Conservation (phyloP, 148 eudicot species). For the Fallopia convolvulus region DNA sequence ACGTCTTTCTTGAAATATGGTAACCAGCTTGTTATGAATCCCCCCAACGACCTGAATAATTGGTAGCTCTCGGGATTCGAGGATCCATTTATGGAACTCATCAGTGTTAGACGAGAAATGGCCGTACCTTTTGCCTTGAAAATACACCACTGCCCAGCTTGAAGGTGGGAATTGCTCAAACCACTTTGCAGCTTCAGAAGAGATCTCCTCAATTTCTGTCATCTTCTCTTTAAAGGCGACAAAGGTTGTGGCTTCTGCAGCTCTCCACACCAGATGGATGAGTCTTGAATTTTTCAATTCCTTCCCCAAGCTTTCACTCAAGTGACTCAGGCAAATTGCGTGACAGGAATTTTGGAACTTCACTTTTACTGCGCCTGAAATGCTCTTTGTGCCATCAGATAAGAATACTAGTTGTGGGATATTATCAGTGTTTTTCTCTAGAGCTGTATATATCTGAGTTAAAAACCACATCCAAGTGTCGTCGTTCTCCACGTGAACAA, state of each 20-base stretch:
- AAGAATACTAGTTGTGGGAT: constrained; percentile 46
- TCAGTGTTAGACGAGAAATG: constrained; percentile 46
- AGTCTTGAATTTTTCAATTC: constrained; percentile 51
- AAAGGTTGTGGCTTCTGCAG: constrained; percentile 39
- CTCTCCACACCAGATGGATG: constrained; percentile 47
- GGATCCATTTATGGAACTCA: constrained; percentile 47
- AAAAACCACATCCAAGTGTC: constrained; percentile 70
- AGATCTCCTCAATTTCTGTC: constrained; percentile 44
- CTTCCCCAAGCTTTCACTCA: constrained; percentile 44
- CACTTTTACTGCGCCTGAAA: constrained; percentile 29
- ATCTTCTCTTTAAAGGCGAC: constrained; percentile 37
- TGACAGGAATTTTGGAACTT: constrained; percentile 37
- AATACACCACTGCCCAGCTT: constrained; percentile 40
- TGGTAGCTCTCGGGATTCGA: constrained; percentile 46
- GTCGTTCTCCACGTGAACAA: constrained; percentile 49
- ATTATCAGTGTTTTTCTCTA: constrained; percentile 37
- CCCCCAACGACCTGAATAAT: constrained; percentile 49
- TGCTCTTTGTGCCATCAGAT: constrained; percentile 39
- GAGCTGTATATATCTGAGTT: constrained; percentile 39
- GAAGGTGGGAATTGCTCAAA: constrained; percentile 41
- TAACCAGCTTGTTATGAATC: constrained; percentile 30
- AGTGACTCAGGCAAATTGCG: constrained; percentile 46
- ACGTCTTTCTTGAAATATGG: constrained; percentile 43
- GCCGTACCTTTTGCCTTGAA: constrained; percentile 46
- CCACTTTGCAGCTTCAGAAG: constrained; percentile 55